Evolutionary conservation across 257 asterid species (phyloP).

Genomic region (Solanum medicagineum): DNA sequence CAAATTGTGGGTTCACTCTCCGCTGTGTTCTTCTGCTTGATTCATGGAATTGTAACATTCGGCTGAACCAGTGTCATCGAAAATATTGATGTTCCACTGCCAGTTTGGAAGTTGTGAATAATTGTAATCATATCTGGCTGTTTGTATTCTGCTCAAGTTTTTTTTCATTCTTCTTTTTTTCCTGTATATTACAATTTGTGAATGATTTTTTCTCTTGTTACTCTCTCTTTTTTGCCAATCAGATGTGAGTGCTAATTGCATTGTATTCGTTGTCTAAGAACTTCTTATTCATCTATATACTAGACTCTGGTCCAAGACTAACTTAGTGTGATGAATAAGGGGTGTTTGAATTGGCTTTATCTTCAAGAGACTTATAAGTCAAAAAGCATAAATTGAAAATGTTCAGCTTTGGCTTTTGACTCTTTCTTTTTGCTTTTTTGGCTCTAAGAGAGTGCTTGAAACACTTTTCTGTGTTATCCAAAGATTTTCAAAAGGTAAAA

Average conservation of each 20-base stretch:
- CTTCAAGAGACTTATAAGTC: too few species aligned
- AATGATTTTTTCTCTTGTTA: not conserved
- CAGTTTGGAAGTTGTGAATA: conserved; percentile 2
- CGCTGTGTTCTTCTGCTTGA: not conserved
- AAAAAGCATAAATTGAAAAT: too few species aligned
- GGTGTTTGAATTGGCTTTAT: too few species aligned
- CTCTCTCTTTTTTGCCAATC: not conserved
- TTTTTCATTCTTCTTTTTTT: not conserved
- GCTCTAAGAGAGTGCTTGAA: too few species aligned
- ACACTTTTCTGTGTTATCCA: too few species aligned
- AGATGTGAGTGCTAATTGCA: not conserved
- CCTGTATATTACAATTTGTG: not conserved
- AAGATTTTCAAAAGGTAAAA: too few species aligned
- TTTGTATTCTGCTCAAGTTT: not conserved
- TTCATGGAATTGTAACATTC: not conserved
- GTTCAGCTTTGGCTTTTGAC: too few species aligned
- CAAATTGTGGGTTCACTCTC: conserved; percentile 7
- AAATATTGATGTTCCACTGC: not conserved
- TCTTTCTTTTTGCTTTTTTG: too few species aligned
- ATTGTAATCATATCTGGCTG: not conserved
- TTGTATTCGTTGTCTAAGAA: not conserved
- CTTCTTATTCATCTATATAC: not conserved
- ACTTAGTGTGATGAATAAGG: not conserved
- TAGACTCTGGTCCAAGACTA: not conserved
- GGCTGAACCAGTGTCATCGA: not conserved